Evolutionary conservation across 2,329 filamentous ascomycete genomes (phyloP).

Genomic region (Sphaerostilbella broomeana): DNA sequence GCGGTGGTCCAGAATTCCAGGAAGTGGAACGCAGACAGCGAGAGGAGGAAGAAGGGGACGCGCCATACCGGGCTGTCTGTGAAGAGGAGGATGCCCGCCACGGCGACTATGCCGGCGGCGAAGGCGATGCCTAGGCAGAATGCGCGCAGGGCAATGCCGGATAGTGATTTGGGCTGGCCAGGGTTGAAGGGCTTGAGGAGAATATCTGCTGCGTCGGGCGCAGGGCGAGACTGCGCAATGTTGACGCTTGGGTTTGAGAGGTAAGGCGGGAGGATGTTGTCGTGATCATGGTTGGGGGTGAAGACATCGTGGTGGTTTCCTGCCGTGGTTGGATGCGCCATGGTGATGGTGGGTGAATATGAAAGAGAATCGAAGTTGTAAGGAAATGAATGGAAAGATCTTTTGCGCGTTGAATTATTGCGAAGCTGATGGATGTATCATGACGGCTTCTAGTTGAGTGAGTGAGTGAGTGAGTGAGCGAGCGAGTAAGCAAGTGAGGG

Average conservation of each 20-base stretch:
- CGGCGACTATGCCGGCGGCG: conserved; percentile 28
- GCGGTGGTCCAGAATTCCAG: conserved; percentile 93
- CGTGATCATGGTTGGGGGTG: neutral
- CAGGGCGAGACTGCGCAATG: neutral
- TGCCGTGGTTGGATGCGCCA: conserved; percentile 4
- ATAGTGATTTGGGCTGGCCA: conserved; percentile 48
- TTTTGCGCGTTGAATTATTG: too few species aligned
- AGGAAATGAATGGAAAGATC: too few species aligned
- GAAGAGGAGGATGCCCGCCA: conserved; percentile 27
- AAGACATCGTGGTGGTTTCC: neutral
- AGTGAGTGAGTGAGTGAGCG: too few species aligned
- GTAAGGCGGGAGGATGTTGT: conserved; percentile 6
- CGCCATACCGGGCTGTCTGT: conserved; percentile 50
- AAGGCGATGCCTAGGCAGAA: conserved; percentile 46
- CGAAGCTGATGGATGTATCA: too few species aligned
- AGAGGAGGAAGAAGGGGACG: conserved; percentile 57
- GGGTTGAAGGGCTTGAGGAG: conserved; percentile 33
- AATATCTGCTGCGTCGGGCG: conserved; percentile 1
- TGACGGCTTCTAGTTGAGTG: neutral
- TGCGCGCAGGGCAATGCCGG: conserved; percentile 52
- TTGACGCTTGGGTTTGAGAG: conserved; percentile 14
- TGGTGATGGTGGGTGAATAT: conserved; percentile 1
- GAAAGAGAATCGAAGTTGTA: neutral
- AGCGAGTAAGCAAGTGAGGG: too few species aligned
- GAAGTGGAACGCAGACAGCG: conserved; percentile 82